Conservation (phyloP, 305 asterid species). For the Ajuga reptans region DNA sequence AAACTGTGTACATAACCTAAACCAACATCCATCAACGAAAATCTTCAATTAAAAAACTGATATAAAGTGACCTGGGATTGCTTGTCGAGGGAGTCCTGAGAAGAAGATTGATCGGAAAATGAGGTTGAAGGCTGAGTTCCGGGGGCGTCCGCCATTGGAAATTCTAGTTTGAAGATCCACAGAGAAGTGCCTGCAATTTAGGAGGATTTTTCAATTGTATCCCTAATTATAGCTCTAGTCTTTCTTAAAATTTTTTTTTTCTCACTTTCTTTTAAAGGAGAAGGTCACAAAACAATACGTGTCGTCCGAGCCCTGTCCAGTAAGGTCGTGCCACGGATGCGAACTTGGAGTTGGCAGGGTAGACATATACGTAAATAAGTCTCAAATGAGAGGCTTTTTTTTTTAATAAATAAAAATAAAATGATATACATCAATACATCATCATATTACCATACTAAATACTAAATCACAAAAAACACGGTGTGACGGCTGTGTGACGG, state of each 20-base stretch:
- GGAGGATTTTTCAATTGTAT: background rate
- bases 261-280: background rate
- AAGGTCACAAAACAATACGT: background rate
- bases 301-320: slow-evolving; percentile 8
- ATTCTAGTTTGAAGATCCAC: slow-evolving; percentile 17
- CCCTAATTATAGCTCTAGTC: background rate
- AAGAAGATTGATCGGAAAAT: slow-evolving; percentile 33
- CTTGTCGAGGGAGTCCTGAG: slow-evolving; percentile 25
- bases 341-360: background rate
- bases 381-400: too few relatives aligned
- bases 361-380: too few relatives aligned
- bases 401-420: too few relatives aligned
- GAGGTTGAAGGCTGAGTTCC: slow-evolving; percentile 36
- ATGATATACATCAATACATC: too few relatives aligned
- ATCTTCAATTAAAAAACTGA: background rate
- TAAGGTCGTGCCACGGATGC: slow-evolving; percentile 18
- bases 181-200: background rate
- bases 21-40: background rate
- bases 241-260: too few relatives aligned
- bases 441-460: too few relatives aligned
- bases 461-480: too few relatives aligned
- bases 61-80: slow-evolving; percentile 30
- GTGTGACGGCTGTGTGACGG: too few relatives aligned
- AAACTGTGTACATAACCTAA: background rate
- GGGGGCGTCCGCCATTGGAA: slow-evolving; percentile 49